phyloP scores from a whole-genome alignment of 306 rosid species.

The Rosa multiflora region DNA sequence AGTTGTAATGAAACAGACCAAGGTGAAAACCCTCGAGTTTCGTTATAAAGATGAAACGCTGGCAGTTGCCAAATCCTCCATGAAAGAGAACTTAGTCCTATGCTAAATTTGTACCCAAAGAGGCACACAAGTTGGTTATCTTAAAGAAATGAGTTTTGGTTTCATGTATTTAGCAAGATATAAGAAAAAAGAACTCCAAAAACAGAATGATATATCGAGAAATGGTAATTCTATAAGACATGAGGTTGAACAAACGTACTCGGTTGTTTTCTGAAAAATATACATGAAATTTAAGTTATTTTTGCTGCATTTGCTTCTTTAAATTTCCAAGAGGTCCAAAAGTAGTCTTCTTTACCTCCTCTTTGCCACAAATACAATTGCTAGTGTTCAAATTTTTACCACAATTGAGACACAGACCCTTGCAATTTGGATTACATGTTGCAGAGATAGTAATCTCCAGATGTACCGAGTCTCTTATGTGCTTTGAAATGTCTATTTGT shows the following conservation, averaged over 20 bases:
- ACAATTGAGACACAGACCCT: conserved; percentile 79
- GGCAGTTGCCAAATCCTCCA: not conserved
- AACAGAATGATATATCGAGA: not conserved
- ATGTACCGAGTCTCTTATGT: conserved; percentile 82
- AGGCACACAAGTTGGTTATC: not conserved
- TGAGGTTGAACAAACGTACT: not conserved
- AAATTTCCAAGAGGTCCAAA: conserved; percentile 71
- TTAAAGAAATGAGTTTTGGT: not conserved
- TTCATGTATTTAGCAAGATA: not conserved
- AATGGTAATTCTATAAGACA: not conserved
- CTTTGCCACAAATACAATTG: conserved; percentile 62
- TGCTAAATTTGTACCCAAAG: too few relatives aligned
- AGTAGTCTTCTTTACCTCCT: conserved; percentile 34
- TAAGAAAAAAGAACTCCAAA: not conserved
- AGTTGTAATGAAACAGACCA: not conserved
- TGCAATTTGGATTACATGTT: conserved; percentile 63
- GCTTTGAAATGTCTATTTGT: conserved; percentile 86
- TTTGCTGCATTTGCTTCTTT: conserved; percentile 57
- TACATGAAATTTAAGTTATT: not conserved
- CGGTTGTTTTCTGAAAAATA: not conserved
- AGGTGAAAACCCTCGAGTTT: not conserved
- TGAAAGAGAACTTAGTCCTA: not conserved
- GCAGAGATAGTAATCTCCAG: conserved; percentile 72
- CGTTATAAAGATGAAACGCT: not conserved
- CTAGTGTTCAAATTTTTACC: conserved; percentile 66